These are phyloP conservation scores for Leptographium procerum DNA, from an alignment of 2,329 filamentous ascomycete genomes.

Conservation along the genomic window DNA sequence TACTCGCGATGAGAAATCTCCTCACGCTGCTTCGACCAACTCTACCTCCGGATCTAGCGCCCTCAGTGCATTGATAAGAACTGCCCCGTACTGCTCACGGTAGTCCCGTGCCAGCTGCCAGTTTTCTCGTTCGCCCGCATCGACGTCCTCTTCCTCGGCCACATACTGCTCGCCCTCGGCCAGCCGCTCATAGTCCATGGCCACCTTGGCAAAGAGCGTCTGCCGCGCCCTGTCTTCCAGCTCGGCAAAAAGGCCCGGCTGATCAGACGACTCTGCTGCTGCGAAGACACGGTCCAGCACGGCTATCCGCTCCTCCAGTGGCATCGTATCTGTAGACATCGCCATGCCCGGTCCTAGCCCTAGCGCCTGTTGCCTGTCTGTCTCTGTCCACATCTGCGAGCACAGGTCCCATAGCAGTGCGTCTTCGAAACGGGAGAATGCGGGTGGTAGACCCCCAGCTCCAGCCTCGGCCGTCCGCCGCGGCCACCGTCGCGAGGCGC, in stretches of 20 bases:
- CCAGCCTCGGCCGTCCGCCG: conserved; percentile 10
- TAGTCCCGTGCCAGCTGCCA: conserved; percentile 34
- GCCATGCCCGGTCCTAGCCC: not conserved
- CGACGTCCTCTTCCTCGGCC: conserved; percentile 20
- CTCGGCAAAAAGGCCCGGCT: conserved; percentile 22
- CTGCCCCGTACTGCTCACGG: conserved; percentile 33
- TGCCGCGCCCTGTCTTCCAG: conserved; percentile 24
- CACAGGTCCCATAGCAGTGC: conserved; percentile 41
- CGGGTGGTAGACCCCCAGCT: not conserved
- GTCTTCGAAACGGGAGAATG: conserved; percentile 29
- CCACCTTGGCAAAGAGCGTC: conserved; percentile 25
- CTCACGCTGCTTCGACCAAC: not conserved
- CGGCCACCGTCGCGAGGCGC: conserved; percentile 24
- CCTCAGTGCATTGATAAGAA: conserved; percentile 28
- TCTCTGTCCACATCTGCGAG: conserved; percentile 20
- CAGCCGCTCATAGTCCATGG: conserved; percentile 28
- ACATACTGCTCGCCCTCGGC: conserved; percentile 33
- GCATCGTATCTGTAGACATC: not conserved
- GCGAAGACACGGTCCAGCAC: conserved; percentile 17
- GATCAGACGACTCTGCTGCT: conserved; percentile 16
- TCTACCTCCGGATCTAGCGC: not conserved
- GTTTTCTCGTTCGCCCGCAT: conserved; percentile 6
- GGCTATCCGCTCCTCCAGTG: conserved; percentile 3
- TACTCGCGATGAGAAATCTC: not conserved
- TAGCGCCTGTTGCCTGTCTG: conserved; percentile 14